Percentiles rank a stretch among this genome's conserved stretches.
Evolutionary conservation across 495 filamentous ascomycete genomes (phyloP).

Genomic region (Penicillium bovifimosum): DNA sequence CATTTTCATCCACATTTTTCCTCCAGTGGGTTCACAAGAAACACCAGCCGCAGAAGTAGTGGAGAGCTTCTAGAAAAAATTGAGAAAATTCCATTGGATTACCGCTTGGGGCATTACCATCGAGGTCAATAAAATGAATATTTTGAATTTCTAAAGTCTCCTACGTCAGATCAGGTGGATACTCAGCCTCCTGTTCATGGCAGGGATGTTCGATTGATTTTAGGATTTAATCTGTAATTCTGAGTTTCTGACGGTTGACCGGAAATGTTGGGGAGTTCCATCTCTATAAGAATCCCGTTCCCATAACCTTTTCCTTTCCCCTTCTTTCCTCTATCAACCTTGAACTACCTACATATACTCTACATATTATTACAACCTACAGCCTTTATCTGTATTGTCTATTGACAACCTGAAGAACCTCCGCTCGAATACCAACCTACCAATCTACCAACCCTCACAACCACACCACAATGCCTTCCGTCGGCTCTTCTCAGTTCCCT

Average conservation of each 20-base stretch:
- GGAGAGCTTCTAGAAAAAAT: constrained; percentile 42
- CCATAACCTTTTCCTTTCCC: constrained; percentile 8
- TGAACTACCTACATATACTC: background rate
- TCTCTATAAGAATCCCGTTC: constrained; percentile 17
- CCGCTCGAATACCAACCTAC: no score
- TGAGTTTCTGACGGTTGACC: constrained; percentile 7
- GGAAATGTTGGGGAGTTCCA: constrained; percentile 1
- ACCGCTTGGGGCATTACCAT: constrained; percentile 30
- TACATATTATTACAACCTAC: constrained; percentile 5
- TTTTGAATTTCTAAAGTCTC: constrained; percentile 13
- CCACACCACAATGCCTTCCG: constrained; percentile 51
- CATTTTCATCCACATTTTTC: background rate
- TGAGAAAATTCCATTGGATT: constrained; percentile 33
- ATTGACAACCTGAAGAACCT: background rate
- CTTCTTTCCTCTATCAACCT: background rate
- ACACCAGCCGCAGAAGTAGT: constrained; percentile 23
- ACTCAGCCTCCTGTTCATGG: constrained; percentile 37
- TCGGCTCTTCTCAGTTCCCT: constrained; percentile 62
- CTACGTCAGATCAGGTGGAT: constrained; percentile 34
- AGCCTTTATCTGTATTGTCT: constrained; percentile 2
- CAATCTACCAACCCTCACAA: background rate
- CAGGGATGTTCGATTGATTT: constrained; percentile 29
- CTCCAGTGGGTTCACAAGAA: constrained; percentile 21
- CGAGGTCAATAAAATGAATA: background rate
- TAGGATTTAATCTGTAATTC: constrained; percentile 19